A percentile compares a stretch with the other conserved stretches of the same genome.
These are phyloP conservation scores for Penicillium sp. DNA, from an alignment of 2,329 filamentous ascomycete species.

Conservation along the genomic window DNA sequence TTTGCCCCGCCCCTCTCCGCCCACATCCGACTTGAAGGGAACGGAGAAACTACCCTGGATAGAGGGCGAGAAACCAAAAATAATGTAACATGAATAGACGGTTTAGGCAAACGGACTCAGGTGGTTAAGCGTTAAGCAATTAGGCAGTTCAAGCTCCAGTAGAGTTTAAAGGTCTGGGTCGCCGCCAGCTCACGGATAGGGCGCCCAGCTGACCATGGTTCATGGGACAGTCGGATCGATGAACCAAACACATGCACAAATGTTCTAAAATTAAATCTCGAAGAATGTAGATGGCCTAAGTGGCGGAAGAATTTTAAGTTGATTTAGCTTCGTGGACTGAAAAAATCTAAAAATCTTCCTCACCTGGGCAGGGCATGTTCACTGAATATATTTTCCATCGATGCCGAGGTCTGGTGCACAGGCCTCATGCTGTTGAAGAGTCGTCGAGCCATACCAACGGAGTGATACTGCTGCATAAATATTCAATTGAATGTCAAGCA, in stretches of 20 bases:
- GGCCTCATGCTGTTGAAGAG: background rate
- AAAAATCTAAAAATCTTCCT: too few species aligned
- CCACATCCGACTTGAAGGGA: background rate
- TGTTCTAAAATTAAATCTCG: background rate
- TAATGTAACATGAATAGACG: background rate
- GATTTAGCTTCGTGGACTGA: background rate
- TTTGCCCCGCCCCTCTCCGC: background rate
- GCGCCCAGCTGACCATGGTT: background rate
- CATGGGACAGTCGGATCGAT: background rate
- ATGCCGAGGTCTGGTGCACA: background rate
- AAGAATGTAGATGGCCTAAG: background rate
- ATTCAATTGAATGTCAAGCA: background rate
- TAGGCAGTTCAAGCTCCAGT: background rate
- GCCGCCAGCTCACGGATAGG: background rate
- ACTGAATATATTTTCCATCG: background rate
- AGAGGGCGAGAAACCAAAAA: background rate
- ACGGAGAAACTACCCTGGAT: background rate
- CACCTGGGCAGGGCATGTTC: too few species aligned
- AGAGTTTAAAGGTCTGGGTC: background rate
- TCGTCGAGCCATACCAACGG: background rate
- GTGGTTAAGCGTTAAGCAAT: background rate
- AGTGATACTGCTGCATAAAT: background rate
- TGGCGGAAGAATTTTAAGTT: background rate
- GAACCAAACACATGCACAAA: background rate
- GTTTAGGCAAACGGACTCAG: background rate